Evolutionary conservation across 1,284 basidiomycete species (phyloP).

Genomic region (Fomitopsis schrenkii): DNA sequence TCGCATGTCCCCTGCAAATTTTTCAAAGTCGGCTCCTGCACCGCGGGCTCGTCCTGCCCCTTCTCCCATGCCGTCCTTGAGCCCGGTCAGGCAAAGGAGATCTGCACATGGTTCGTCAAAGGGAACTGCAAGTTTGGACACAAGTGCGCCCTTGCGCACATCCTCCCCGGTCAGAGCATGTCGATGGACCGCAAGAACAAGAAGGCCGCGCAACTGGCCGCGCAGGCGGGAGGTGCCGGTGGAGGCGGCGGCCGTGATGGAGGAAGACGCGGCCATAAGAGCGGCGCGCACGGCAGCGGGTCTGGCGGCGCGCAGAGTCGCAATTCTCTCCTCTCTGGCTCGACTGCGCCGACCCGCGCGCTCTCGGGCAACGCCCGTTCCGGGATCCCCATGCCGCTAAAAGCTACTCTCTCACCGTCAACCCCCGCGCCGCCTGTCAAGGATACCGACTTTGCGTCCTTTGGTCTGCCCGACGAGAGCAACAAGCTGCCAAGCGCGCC

Average conservation of each 20-base stretch:
- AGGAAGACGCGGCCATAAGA: constrained; percentile 18
- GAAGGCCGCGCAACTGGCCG: constrained; percentile 83
- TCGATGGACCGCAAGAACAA: constrained; percentile 99
- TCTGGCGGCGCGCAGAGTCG: constrained; percentile 24
- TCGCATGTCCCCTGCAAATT: constrained; percentile 99
- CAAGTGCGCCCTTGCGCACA: constrained; percentile 93
- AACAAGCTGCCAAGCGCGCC: constrained; percentile 45
- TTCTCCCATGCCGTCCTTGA: constrained; percentile 79
- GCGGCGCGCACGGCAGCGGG: constrained; percentile 8
- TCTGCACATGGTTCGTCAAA: constrained; percentile 93
- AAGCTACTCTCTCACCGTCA: constrained; percentile 68
- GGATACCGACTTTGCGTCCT: constrained; percentile 72
- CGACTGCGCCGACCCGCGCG: constrained; percentile 47
- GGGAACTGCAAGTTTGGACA: constrained; percentile 98
- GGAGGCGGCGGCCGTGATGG: constrained; percentile 34
- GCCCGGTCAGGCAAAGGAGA: constrained; percentile 82
- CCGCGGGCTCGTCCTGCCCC: constrained; percentile 91
- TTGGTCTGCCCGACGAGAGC: constrained; percentile 55
- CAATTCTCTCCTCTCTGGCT: constrained; percentile 48
- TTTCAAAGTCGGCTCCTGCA: constrained; percentile 91
- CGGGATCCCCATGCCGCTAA: constrained; percentile 62
- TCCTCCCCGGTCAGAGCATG: constrained; percentile 91
- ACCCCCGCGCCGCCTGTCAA: constrained; percentile 75
- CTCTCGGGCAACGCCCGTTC: constrained; percentile 45
- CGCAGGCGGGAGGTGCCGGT: constrained; percentile 43